Evolutionary conservation across 2,329 filamentous ascomycete species (phyloP), one percentile per base, ranked within the genome.

Genomic region (Fusarium irregulare): DNA sequence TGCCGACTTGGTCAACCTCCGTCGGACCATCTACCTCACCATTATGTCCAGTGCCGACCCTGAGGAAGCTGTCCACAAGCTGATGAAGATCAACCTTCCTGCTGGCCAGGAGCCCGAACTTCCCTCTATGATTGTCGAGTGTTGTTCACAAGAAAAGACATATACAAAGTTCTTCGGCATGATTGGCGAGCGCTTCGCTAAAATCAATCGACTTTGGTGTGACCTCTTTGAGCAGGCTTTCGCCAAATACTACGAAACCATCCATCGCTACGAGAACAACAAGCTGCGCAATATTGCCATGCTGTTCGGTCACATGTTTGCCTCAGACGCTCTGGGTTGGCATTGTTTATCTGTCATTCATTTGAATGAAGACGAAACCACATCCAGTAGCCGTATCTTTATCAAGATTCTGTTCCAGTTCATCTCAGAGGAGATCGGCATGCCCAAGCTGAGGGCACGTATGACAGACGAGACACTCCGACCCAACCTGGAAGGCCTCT

Each of bases 391-490:
- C 73, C 93, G 96, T 84, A 98, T 99, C 79, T 99, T 98, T 78
- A 92, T 99, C 85, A 98, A 98, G 84, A 98, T 98, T 60, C 83
- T 99, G 14, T 97, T 99, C 78, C 94, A 98, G 79, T 94, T 98
- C 76, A 88, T 98, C 25, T 88, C 91, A 7, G 93, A 98, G 80
- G 92, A 93, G 65, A 87, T 97, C 63, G 95, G 96, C 61, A 90
- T 98, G 85, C 85, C 90, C 48, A 93, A 92, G 76, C 82, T 99
- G 55, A 90, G 92, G 73, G 87, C 90, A 47, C 89, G 92, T 20
- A 86, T 98, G 81, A 89, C 86, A 71, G 94, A 97, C 73, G 92
- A 96, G 45, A 87, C 89, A 51, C 84, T 98, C 41, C 90, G 91
- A 65, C 89, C 93, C 51, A 92, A 88, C 78, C 89, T 98, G 63